These are phyloP conservation scores for Tolypocladium nubicola DNA, from an alignment of 2,329 filamentous ascomycete species.

Conservation along the genomic window DNA sequence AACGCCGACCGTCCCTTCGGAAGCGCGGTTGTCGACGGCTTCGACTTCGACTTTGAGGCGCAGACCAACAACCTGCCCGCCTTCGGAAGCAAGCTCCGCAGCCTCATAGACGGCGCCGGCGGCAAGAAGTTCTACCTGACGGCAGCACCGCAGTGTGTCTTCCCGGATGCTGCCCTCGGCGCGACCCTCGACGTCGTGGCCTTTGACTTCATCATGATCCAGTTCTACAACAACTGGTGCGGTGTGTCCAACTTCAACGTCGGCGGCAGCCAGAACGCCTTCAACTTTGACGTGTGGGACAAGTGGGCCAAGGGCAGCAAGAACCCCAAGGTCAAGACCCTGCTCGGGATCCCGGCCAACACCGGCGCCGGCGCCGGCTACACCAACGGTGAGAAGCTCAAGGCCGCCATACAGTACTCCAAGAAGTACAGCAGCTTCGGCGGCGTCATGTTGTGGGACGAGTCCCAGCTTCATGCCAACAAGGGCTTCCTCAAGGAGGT, in stretches of 20 bases:
- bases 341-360: constrained; percentile 50
- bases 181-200: constrained; percentile 43
- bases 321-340: constrained; percentile 49
- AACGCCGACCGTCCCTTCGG: constrained; percentile 54
- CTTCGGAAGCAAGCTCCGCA: constrained; percentile 48
- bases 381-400: constrained; percentile 32
- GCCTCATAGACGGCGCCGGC: constrained; percentile 39
- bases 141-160: constrained; percentile 58
- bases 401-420: constrained; percentile 39
- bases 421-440: constrained; percentile 50
- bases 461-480: constrained; percentile 49
- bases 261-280: constrained; percentile 37
- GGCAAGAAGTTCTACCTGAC: constrained; percentile 51
- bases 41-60: constrained; percentile 67
- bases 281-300: constrained; percentile 56
- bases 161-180: constrained; percentile 49
- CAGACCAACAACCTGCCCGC: constrained; percentile 45
- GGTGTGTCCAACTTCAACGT: constrained; percentile 41
- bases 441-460: constrained; percentile 62
- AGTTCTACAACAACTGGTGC: constrained; percentile 63
- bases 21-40: constrained; percentile 55
- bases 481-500: constrained; percentile 41
- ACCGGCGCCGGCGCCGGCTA: constrained; percentile 47
- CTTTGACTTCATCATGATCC: constrained; percentile 53
- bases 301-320: constrained; percentile 49